Evolutionary conservation across 805 yeast genomes (phyloP), one percentile per base, ranked within the genome.

Genomic region (Kazachstania bromeliacearum): DNA sequence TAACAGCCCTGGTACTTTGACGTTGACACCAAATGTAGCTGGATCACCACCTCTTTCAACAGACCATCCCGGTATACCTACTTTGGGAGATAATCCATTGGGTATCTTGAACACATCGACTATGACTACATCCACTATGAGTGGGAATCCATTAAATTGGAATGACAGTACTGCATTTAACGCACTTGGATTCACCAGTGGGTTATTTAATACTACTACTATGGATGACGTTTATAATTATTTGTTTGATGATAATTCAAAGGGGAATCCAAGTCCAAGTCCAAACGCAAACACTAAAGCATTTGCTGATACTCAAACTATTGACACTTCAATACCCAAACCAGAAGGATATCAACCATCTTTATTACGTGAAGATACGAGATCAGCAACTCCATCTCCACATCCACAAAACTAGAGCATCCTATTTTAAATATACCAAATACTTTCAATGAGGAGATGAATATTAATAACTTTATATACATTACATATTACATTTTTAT

Each of bases 221-320:
- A 52, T 54, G 55, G 57, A 54, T 38, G 57, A 54, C 34, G 52
- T 54, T 10, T 50, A 51, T 33, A 54, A 50, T 27, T 53, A 50
- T 25, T 38, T 53, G 29, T 54, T 54, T 28, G 55, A 54, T 30
- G 52, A 48, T 22, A 34, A 44, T 21, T 16, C 31, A 9, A 13
- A 8, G 15, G 12, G 9, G 15, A 14, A 26, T 8, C 9, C n/a
- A 10, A 26, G n/a, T 10, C 26, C 26, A 23, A 23, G 26, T 4
- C 42, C 45, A 8, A 31, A 36, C 13, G 31, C 26, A 18, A 31
- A n/a, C 12, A n/a, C n/a, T n/a, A n/a, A n/a, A n/a, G n/a, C n/a
- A n/a, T n/a, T 28, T 2, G 27, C 27, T 17, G 17, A 32, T 22
- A 12, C 34, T n/a, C 21, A 9, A 17, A 16, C n/a, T 8, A 15